These are phyloP conservation scores for Bremia lactucae DNA, from an alignment of 352 stramenopile species.

Conservation along the genomic window DNA sequence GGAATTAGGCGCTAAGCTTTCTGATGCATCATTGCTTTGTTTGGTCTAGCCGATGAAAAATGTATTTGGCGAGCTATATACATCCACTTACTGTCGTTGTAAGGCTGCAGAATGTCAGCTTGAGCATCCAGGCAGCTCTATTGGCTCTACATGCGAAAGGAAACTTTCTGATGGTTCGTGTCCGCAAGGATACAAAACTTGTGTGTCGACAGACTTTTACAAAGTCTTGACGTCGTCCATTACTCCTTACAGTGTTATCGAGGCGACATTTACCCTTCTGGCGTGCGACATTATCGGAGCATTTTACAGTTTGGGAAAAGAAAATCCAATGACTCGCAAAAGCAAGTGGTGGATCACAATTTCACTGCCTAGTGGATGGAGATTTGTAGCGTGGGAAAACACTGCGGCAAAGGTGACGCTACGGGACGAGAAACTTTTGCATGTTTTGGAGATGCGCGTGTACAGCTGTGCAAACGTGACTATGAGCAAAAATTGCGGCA, in stretches of 20 bases:
- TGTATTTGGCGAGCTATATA: constrained; percentile 27
- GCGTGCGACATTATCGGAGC: constrained; percentile 57
- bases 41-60: constrained; percentile 13
- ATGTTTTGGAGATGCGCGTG: constrained; percentile 17
- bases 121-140: constrained; percentile 36
- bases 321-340: constrained; percentile 32
- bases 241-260: constrained; percentile 50
- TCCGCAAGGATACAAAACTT: constrained; percentile 47
- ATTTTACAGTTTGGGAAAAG: constrained; percentile 53
- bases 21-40: constrained; percentile 2
- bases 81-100: constrained; percentile 59
- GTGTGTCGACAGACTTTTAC: constrained; percentile 62
- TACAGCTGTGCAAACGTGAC: constrained; percentile 46
- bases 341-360: constrained; percentile 73
- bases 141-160: constrained; percentile 33
- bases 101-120: constrained; percentile 60
- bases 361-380: constrained; percentile 45
- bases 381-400: constrained; percentile 57
- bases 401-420: constrained; percentile 45
- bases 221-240: constrained; percentile 46
- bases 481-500: constrained; percentile 30
- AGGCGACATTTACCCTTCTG: constrained; percentile 62
- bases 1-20: constrained; percentile 1
- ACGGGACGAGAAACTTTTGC: constrained; percentile 14
- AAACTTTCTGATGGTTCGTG: constrained; percentile 39